Base-by-base conservation (phyloP, 306 rosid species). In the Malus orientalis region DNA sequence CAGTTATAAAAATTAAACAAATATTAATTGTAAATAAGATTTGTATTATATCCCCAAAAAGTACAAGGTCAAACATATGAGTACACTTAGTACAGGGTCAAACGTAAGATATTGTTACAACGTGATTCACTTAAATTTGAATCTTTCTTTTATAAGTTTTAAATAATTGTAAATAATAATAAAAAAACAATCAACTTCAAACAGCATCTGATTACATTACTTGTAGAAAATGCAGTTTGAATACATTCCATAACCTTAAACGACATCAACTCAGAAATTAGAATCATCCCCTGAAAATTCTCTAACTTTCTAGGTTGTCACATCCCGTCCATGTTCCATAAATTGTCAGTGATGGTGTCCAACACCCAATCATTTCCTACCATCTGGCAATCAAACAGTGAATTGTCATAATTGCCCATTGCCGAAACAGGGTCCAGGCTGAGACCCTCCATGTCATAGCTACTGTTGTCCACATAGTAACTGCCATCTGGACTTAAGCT, bases 291-390 rank as follows among this genome's bases (percentile, higher is more conserved):
- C 62, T 61, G 64, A 62, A 51, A 51, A 5, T 16, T 20, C 62
- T 32, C 18, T 3, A 60, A 23, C 55, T 69, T 76, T 70, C 25
- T 53, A 55, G 23, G 44, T 61, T 67, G 42, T 86, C 80, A 91
- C 85, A 85, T 81, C 68, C 84, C 78, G 65, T 82, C 86, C 93
- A 89, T 81, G 87, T 89, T 85, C 97, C 95, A 91, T 60, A 91
- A 79, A 75, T 82, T 58, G 49, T 89, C 91, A 74, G 70, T 86
- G 85, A 82, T 74, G 84, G 81, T 84, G 63, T 81, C 80, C 19
- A 76, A 9, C 73, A 81, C 63, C 96, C 98, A 93, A 22, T 88
- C 85, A 81, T 66, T 75, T 67, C 68, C 90, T 4, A 73, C 87
- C 76, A 84, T 72, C 38, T 88, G 98, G 83, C 72, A 81, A 76